Base-by-base conservation (phyloP, 2,329 filamentous ascomycete genomes). In the Fusarium coffeatum region DNA sequence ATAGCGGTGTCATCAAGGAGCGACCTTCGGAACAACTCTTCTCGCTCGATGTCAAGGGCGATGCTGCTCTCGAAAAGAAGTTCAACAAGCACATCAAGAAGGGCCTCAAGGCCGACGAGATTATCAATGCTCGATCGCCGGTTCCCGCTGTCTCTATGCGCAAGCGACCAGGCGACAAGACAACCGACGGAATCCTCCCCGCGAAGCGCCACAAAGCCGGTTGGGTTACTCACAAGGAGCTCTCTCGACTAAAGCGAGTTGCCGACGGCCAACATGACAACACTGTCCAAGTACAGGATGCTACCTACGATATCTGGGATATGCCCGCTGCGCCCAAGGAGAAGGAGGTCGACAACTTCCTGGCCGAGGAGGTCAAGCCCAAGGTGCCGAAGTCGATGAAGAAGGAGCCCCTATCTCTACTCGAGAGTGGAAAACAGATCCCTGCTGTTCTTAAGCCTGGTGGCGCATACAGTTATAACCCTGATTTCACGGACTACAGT, bases 401-500 rank as follows among this genome's bases (percentile, higher is more conserved):
- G 74, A 87, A 92, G 61, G 87, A 91, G 41, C 93, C 96, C 6
- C 86, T 97, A 55, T 93, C 94, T 6, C 86, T 98, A 30, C 87
- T 92, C n/a, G 92, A 91, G 45, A 93, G 86, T 76, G 94, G 94
- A 40, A 97, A 95, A 79, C 80, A 87, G 0, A 84, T 97, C 11
- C 92, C 93, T 2, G 90, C 94, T 5, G 92, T 99, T 1, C 85
- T 87, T 66, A 92, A 90, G 76, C 96, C 96, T 3, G 87, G 89
- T 9, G 93, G 91, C 18, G 94, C 93, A 63, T 93, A 91, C 79
- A 97, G 93, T 74, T 99, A 99, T 83, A 99, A 99, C 78, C 96
- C 96, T 0, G 84, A 88, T 8, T 97, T 97, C 73, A 87, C 89
- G 68, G 94, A 97, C 68, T 99, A 97, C 86, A 91, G 94, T 74